A percentile compares a stretch with the other conserved stretches of the same genome.
Evolutionary conservation across 2,329 filamentous ascomycete genomes (phyloP).

Genomic region (Coniella lustricola): DNA sequence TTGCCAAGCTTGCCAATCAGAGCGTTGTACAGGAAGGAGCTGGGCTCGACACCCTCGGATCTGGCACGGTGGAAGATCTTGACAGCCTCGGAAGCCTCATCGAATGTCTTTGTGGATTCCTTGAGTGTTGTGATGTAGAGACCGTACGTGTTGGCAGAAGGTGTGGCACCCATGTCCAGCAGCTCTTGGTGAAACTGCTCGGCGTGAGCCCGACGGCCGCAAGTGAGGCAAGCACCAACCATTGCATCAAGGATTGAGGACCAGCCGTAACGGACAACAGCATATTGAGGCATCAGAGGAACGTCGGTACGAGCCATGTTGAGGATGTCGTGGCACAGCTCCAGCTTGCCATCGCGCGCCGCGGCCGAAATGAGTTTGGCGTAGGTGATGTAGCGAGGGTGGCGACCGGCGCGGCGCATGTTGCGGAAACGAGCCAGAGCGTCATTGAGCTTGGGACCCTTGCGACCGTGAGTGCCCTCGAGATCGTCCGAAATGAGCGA

Average conservation of each 20-base stretch:
- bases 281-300: conserved; percentile 75
- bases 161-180: conserved; percentile 80
- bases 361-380: conserved; percentile 90
- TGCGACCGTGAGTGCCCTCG: conserved; percentile 69
- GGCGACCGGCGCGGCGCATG: conserved; percentile 84
- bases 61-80: conserved; percentile 96
- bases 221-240: conserved; percentile 82
- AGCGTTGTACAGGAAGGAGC: conserved; percentile 96
- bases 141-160: conserved; percentile 95
- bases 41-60: conserved; percentile 88
- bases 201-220: conserved; percentile 73
- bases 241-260: conserved; percentile 93
- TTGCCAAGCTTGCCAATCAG: conserved; percentile 97
- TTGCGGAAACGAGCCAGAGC: conserved; percentile 80
- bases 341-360: conserved; percentile 75
- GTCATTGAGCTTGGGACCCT: conserved; percentile 68
- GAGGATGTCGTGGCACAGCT: conserved; percentile 77
- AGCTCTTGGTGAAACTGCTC: conserved; percentile 88
- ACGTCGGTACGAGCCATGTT: conserved; percentile 85
- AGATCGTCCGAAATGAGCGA: conserved; percentile 84
- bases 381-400: conserved; percentile 93
- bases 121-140: conserved; percentile 99
- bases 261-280: conserved; percentile 90
- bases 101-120: conserved; percentile 94
- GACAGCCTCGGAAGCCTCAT: conserved; percentile 92